Base-by-base conservation (phyloP, 257 asterid species). In the Solanum pimpinellifolium region DNA sequence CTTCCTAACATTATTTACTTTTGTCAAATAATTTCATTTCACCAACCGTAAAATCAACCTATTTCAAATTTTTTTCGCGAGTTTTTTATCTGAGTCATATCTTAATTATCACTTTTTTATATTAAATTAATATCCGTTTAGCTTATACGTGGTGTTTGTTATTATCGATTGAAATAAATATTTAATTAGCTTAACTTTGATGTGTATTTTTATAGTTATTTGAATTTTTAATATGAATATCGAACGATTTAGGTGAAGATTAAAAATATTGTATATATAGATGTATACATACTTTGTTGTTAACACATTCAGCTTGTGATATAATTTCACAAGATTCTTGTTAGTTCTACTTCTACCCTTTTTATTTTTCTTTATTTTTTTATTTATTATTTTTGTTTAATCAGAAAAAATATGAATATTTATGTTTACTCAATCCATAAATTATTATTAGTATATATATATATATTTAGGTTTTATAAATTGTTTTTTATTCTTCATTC, bases 261-360 rank as follows among this genome's bases (percentile, higher is more conserved):
- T 0, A 65, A n/a, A 62, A 49, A 11, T 5, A 27, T 13, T 1
- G 11, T 4, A 70, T 9, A 60, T 23, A 14, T 42, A n/a, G 16
- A 33, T 33, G 5, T 33, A 44, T 6, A 8, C 18, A 8, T 9
- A 44, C 14, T 15, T n/a, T 44, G 16, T 1, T 7, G 25, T 13
- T 41, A 12, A 42, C 83, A 76, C 35, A 4, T 41, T 27, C 39
- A 77, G 37, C 83, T 77, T 9, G 65, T 78, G 65, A 46, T 78
- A 44, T 25, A 25, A 78, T 25, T 78, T 78, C 65, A 78, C 84
- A 44, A 78, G 84, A 78, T 25, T 77, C 65, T 44, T 77, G 39
- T 44, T 25, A 77, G n/a, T 25, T 25, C 8, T 44, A 42, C 5
- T 33, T 41, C 11, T n/a, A 49, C 16, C 83, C 14, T 18, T n/a